Evolutionary conservation across 2,329 filamentous ascomycete species (phyloP).

Genomic region (Geosmithia putterillii): DNA sequence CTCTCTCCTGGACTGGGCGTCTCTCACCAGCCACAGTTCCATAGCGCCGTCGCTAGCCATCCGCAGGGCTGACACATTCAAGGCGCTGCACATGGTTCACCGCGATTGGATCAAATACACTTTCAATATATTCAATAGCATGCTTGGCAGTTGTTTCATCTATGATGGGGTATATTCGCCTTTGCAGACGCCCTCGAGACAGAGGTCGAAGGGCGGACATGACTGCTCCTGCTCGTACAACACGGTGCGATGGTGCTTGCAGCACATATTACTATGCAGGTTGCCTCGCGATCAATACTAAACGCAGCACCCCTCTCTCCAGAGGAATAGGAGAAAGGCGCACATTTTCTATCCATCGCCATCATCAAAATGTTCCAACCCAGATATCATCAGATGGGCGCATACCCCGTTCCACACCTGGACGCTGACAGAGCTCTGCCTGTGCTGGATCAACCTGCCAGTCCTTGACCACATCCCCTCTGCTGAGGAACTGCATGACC

Average conservation of each 20-base stretch:
- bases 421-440: slow-evolving; percentile 13
- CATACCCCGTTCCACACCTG: slow-evolving; percentile 17
- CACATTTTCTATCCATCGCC: not conserved
- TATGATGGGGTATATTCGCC: no score
- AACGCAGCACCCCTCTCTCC: no score
- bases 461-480: slow-evolving; percentile 11
- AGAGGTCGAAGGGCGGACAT: no score
- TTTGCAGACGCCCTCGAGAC: no score
- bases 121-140: no score
- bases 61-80: not conserved
- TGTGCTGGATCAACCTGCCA: slow-evolving; percentile 12
- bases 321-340: no score
- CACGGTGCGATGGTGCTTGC: no score
- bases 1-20: not conserved
- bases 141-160: no score
- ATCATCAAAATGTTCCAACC: slow-evolving; percentile 13
- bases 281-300: no score
- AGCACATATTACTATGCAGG: no score
- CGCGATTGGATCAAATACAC: no score
- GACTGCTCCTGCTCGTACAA: no score
- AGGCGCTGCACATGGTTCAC: not conserved
- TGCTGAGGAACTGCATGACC: slow-evolving; percentile 42
- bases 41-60: not conserved
- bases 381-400: slow-evolving; percentile 21
- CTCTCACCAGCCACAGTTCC: not conserved